Evolutionary conservation across 1,139 yeast species (phyloP), one percentile per base, ranked within the genome.

Genomic region (Oligophagozyma castellii): DNA sequence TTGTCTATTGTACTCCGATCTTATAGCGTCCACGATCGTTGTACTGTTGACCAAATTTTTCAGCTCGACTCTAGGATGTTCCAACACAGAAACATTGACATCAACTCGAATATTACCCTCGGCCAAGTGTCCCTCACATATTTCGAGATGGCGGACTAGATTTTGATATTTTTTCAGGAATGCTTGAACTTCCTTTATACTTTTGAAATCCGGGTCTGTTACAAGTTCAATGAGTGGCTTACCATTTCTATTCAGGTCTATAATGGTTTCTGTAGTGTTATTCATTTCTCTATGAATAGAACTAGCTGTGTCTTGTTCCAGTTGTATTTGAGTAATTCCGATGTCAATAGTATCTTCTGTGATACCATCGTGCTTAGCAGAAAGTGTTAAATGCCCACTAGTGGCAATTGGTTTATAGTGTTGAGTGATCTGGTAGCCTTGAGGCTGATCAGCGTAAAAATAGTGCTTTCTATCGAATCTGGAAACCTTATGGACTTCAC

Each of bases 351-450:
- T 58, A 3, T 46, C 45, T 5, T 54, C 51, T 1, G 57, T 51
- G 2, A 72, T 60, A 5, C 69, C 74, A 46, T 83, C 94, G 31
- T 64, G 55, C 23, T 66, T 55, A 14, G 57, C 53, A 8, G 43
- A 52, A 26, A 89, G 51, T 19, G 50, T 51, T 25, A 89, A 29
- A 13, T 36, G 39, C 0, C 98, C 98, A 28, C 67, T 61, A 22
- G 52, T 61, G 1, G 95, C 93, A 28, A 80, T 61, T 1, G 99
- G 96, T 27, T 66, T 65, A 48, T 69, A 83, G 46, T 73, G 80
- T 55, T 89, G 99, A 0, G 99, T 89, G 32, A 89, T 76, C 50
- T 89, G 99, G 52, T 84, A 89, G 0, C 99, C 99, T 30, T 80
- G 58, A 0, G 98, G 98, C 53, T 89, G 96, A 52, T 89, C 99